Percentiles rank a stretch among this genome's conserved stretches.
Evolutionary conservation across 257 asterid genomes (phyloP).

Genomic region (Petrea volubilis): DNA sequence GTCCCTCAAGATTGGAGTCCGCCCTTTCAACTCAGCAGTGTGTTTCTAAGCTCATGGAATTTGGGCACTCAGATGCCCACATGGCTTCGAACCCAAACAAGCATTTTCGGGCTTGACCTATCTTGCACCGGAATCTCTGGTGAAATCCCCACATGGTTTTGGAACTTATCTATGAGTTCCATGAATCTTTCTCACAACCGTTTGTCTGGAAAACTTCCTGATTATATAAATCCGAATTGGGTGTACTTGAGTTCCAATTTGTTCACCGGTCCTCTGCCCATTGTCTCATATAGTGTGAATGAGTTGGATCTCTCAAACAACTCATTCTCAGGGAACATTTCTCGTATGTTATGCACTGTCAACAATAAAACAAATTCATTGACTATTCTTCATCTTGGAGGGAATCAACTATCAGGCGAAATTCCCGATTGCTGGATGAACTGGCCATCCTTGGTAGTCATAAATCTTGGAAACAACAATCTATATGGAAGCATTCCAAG

Average conservation of each 20-base stretch:
- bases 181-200: conserved; percentile 30
- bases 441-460: neutral
- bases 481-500: conserved; percentile 27
- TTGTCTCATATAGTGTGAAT: neutral
- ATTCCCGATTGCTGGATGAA: conserved; percentile 37
- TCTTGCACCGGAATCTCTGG: conserved; percentile 24
- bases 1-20: conserved; percentile 25
- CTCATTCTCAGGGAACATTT: conserved; percentile 15
- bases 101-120: neutral
- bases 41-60: conserved; percentile 17
- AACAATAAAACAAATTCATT: neutral
- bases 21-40: neutral
- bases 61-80: conserved; percentile 23
- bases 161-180: conserved; percentile 7
- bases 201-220: conserved; percentile 12
- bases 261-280: conserved; percentile 29
- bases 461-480: conserved; percentile 25
- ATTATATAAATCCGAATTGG: neutral
- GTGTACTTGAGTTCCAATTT: conserved; percentile 27
- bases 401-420: conserved; percentile 21
- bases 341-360: conserved; percentile 16
- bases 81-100: conserved; percentile 25
- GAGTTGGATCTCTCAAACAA: conserved; percentile 30
- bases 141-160: conserved; percentile 30
- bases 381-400: conserved; percentile 22